These are phyloP conservation scores for Apiospora kogelbergensis DNA, from an alignment of 2,329 filamentous ascomycete genomes.

Conservation along the genomic window DNA sequence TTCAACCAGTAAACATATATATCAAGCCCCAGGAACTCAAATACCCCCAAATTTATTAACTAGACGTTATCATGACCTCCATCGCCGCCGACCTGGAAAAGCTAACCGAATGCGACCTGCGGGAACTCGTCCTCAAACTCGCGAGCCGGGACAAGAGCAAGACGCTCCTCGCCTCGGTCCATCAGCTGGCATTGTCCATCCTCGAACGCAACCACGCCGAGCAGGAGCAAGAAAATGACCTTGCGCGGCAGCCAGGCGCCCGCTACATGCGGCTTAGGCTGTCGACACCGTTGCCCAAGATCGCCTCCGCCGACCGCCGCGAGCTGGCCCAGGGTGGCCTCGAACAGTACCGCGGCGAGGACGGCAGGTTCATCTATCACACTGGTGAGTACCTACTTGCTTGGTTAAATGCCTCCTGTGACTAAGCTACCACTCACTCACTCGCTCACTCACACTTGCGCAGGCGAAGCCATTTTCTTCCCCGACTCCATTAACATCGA, in stretches of 20 bases:
- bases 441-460: neutral
- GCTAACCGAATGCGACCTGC: neutral
- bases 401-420: too few relatives aligned
- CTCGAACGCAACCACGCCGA: neutral
- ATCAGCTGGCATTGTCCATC: neutral
- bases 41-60: too few relatives aligned
- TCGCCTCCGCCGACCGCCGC: neutral
- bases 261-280: neutral
- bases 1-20: too few relatives aligned
- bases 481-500: neutral
- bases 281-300: neutral
- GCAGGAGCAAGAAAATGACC: neutral
- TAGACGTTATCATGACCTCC: neutral
- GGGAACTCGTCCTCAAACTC: neutral
- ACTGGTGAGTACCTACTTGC: neutral
- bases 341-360: neutral
- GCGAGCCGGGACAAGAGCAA: neutral
- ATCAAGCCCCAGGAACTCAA: too few relatives aligned
- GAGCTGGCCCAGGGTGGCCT: neutral
- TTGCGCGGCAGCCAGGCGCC: neutral
- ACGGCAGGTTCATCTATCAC: neutral
- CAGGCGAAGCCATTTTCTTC: neutral
- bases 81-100: neutral
- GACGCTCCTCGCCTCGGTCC: neutral
- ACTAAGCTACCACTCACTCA: neutral